phyloP scores from a whole-genome alignment of 2,329 filamentous ascomycete species.

The Domatiomyces catenatus region DNA sequence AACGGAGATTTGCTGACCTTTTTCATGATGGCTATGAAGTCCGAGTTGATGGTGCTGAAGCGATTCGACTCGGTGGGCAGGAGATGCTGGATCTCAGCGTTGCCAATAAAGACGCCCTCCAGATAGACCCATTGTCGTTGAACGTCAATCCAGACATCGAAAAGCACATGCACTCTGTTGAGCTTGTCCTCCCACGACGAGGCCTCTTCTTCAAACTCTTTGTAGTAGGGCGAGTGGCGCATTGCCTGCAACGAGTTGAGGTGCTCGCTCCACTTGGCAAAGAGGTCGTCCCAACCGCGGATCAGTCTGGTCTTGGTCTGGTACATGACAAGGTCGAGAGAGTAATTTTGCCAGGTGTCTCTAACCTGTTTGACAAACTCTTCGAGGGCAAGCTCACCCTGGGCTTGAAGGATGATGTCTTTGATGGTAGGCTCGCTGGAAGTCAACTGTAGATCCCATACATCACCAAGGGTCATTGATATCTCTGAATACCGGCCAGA shows the following conservation, averaged over 20 bases:
- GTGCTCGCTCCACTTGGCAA: constrained; percentile 96
- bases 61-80: constrained; percentile 90
- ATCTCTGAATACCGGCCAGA: constrained; percentile 86
- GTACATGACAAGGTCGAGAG: constrained; percentile 86
- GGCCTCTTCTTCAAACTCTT: constrained; percentile 96
- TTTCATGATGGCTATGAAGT: constrained; percentile 98
- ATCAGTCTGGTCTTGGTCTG: constrained; percentile 97
- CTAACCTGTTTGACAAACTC: constrained; percentile 94
- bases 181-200: constrained; percentile 95
- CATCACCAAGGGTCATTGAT: constrained; percentile 91
- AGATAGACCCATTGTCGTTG: constrained; percentile 99
- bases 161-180: constrained; percentile 90
- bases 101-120: constrained; percentile 96
- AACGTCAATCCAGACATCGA: constrained; percentile 99
- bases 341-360: constrained; percentile 92
- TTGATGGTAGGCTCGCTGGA: constrained; percentile 76
- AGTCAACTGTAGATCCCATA: constrained; percentile 90
- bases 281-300: constrained; percentile 93
- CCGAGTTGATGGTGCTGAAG: constrained; percentile 98
- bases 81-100: constrained; percentile 96
- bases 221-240: constrained; percentile 98
- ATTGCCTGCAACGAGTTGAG: constrained; percentile 95
- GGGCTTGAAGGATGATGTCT: constrained; percentile 86
- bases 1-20: constrained; percentile 95
- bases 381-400: constrained; percentile 95